These are phyloP conservation scores for Dovyalis caffra DNA, from an alignment of 345 rosid species.

Conservation along the genomic window DNA sequence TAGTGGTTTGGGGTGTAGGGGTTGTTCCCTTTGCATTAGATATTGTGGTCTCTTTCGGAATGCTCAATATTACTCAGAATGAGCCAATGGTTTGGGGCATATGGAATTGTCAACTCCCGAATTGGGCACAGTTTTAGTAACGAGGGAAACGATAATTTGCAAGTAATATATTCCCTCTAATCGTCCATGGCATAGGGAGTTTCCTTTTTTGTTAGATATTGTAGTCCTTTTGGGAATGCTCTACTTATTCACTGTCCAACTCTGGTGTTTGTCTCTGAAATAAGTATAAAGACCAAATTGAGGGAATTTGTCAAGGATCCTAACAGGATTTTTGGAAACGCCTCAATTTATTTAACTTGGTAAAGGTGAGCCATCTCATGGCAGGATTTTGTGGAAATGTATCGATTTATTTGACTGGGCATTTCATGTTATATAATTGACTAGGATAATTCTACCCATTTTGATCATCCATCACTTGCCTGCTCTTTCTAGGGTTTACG, in stretches of 20 bases:
- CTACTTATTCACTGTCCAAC: neutral
- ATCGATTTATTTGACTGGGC: neutral
- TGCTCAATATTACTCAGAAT: neutral
- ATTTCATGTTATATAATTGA: neutral
- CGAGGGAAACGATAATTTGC: neutral
- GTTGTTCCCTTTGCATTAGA: neutral
- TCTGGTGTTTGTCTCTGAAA: neutral
- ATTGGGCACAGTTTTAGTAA: neutral
- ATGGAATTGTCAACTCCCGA: neutral
- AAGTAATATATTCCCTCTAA: neutral
- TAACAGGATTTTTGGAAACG: neutral
- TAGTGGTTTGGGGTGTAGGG: neutral
- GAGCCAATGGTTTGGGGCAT: neutral
- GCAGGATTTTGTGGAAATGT: neutral
- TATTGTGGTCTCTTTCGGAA: neutral
- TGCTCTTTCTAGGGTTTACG: neutral
- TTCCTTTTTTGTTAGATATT: neutral
- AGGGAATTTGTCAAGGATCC: neutral
- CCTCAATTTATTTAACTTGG: neutral
- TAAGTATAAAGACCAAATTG: neutral
- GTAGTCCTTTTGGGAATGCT: neutral
- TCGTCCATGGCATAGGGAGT: neutral
- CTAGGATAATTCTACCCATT: neutral
- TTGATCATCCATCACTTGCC: neutral
- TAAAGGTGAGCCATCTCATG: neutral